phyloP scores from a whole-genome alignment of 1,139 yeast genomes.

The Kazachstania sp. region DNA sequence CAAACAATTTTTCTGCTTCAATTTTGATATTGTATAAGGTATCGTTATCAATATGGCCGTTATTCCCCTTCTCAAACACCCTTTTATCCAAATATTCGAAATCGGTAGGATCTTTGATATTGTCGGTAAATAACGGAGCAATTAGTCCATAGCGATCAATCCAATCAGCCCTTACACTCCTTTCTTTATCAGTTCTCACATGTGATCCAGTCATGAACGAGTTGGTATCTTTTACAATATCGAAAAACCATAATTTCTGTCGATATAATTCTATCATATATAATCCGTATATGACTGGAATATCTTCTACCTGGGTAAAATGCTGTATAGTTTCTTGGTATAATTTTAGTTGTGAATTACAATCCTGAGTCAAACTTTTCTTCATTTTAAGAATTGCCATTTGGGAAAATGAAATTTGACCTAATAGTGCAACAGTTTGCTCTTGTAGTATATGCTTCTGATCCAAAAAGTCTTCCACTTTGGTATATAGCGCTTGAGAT shows the following conservation, averaged over 20 bases:
- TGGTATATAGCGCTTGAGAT: constrained; percentile 23
- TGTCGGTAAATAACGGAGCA: constrained; percentile 30
- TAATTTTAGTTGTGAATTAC: constrained; percentile 31
- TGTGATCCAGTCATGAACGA: constrained; percentile 55
- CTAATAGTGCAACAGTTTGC: constrained; percentile 14
- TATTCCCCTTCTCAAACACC: neutral
- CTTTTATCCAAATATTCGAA: constrained; percentile 27
- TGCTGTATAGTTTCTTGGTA: constrained; percentile 38
- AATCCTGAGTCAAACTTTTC: constrained; percentile 29
- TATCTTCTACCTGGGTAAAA: constrained; percentile 52
- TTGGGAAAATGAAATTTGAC: constrained; percentile 24
- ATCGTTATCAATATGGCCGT: too few relatives aligned
- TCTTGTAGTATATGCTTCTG: constrained; percentile 19
- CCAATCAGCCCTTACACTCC: constrained; percentile 54
- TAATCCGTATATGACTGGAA: constrained; percentile 76
- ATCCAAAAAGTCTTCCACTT: constrained; percentile 17
- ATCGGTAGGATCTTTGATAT: constrained; percentile 9
- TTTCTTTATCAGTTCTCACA: constrained; percentile 51
- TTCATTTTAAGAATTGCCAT: constrained; percentile 21
- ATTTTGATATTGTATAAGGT: neutral
- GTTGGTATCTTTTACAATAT: constrained; percentile 42
- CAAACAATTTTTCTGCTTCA: neutral
- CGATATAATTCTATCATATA: constrained; percentile 62
- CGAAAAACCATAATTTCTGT: constrained; percentile 58
- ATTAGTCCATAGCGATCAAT: constrained; percentile 46